Evolutionary conservation across 164 flowering plant genomes (phyloP), one percentile per base, ranked within the genome.

Genomic region (Nymphaea colorata): DNA sequence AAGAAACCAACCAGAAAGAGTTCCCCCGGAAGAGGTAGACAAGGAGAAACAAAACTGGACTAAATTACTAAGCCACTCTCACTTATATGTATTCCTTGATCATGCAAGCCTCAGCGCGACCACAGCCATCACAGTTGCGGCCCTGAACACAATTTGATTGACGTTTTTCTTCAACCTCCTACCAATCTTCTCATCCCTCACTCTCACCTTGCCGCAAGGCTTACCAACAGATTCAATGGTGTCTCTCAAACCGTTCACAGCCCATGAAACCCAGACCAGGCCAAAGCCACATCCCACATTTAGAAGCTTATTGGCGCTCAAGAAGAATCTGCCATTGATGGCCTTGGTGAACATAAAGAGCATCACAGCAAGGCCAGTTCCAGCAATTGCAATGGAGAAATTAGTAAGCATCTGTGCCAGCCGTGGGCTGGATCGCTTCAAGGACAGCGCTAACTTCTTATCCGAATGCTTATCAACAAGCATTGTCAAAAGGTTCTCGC

Each of bases 211-310:
- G 64, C 71, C 68, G 1, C 85, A 71, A 55, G 71, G 83, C 72
- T 73, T 86, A 77, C 79, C 78, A 60, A 84, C 74, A 55, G 65
- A 59, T 36, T 84, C 18, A 61, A 91, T 62, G 2, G 83, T 76
- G 64, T 85, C 81, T 74, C 91, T 81, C 72, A 93, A 76, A 64
- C 63, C 74, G 70, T 84, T 86, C 69, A 89, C 91, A 36, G 93
- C 83, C 85, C 82, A 81, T 0, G 98, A 89, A 16, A 91, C 90
- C 97, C 97, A 91, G 62, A 93, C 81, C 53, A 91, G 75, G 15
- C 87, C 97, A 47, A 93, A 73, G 0, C 91, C 97, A 10, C 91
- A 45, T 0, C 93, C 90, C 0, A 90, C 78, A 75, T 74, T 86
- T 44, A 86, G 67, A 64, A 87, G 55, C 72, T 81, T 88, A 4